phyloP scores from a whole-genome alignment of 805 yeast genomes.

The Kodamaea nitidulidarum region DNA sequence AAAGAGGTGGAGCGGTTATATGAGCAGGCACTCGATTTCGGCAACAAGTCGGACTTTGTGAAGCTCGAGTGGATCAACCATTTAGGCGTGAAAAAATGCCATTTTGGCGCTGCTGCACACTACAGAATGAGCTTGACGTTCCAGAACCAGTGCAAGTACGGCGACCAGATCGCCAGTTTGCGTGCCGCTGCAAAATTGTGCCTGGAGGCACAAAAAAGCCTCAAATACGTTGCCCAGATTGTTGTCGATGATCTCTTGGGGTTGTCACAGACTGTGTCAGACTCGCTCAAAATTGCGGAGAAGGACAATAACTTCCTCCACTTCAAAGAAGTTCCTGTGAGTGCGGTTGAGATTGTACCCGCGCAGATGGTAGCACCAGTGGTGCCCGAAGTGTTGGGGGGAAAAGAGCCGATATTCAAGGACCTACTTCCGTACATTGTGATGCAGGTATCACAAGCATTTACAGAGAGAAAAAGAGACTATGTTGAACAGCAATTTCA shows the following conservation, averaged over 20 bases:
- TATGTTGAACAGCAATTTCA: slow-evolving; percentile 44
- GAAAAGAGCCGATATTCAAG: slow-evolving; percentile 45
- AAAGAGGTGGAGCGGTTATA: slow-evolving; percentile 60
- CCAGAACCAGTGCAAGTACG: slow-evolving; percentile 52
- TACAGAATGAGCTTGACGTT: slow-evolving; percentile 55
- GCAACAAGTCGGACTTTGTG: slow-evolving; percentile 43
- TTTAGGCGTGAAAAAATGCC: slow-evolving; percentile 52
- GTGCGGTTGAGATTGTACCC: slow-evolving; percentile 39
- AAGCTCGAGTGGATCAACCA: slow-evolving; percentile 64
- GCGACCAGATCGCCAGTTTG: slow-evolving; percentile 65
- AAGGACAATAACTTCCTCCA: slow-evolving; percentile 81
- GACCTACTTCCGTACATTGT: slow-evolving; percentile 63
- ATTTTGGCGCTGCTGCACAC: slow-evolving; percentile 69
- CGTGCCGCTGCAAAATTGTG: slow-evolving; percentile 39
- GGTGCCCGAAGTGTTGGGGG: slow-evolving; percentile 27
- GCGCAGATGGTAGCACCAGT: slow-evolving; percentile 55
- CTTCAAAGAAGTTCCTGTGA: slow-evolving; percentile 57
- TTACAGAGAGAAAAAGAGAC: slow-evolving; percentile 57
- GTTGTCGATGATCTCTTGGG: slow-evolving; percentile 53
- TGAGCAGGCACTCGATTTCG: slow-evolving; percentile 34
- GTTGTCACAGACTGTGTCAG: slow-evolving; percentile 42
- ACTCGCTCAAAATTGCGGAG: slow-evolving; percentile 52
- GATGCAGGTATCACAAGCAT: slow-evolving; percentile 63
- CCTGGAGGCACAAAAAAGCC: slow-evolving; percentile 32
- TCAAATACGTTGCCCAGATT: slow-evolving; percentile 38